Percentiles rank a stretch among this genome's conserved stretches.
Conservation (phyloP, 257 asterid species). For the Penstemon barbatus region DNA sequence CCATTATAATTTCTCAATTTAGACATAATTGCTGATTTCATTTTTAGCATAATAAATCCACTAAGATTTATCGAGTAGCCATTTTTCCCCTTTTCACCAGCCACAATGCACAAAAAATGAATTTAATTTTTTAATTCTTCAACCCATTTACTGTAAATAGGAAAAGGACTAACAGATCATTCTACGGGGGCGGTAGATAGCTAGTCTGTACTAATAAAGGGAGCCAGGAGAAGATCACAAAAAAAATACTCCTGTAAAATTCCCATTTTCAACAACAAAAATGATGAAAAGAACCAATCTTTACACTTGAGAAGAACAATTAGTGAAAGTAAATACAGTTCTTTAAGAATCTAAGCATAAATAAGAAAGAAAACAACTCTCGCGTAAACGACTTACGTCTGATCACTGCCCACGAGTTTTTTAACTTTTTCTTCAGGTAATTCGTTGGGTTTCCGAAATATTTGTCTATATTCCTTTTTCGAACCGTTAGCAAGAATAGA, state of each 20-base stretch:
- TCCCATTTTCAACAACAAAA: too few species aligned
- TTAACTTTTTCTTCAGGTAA: too few species aligned
- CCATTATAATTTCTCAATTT: neutral
- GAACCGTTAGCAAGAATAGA: too few species aligned
- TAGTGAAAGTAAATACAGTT: too few species aligned
- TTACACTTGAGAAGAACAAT: too few species aligned
- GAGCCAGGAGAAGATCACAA: constrained; percentile 7
- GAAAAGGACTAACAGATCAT: neutral
- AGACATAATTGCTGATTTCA: neutral
- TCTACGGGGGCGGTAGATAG: constrained; percentile 16
- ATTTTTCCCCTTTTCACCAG: neutral
- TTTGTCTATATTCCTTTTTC: too few species aligned
- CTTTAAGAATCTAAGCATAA: too few species aligned
- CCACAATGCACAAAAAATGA: neutral
- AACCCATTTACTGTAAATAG: constrained; percentile 14
- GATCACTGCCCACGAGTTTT: too few species aligned
- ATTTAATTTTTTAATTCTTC: neutral
- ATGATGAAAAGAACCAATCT: too few species aligned
- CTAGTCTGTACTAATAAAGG: constrained; percentile 5
- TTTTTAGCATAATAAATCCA: neutral
- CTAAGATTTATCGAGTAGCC: constrained; percentile 1
- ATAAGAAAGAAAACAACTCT: too few species aligned
- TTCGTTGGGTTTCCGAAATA: too few species aligned
- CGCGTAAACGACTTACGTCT: too few species aligned
- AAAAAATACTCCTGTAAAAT: neutral